phyloP scores from a whole-genome alignment of 768 basidiomycete species.

The Xerocomus brunneocitrinus region DNA sequence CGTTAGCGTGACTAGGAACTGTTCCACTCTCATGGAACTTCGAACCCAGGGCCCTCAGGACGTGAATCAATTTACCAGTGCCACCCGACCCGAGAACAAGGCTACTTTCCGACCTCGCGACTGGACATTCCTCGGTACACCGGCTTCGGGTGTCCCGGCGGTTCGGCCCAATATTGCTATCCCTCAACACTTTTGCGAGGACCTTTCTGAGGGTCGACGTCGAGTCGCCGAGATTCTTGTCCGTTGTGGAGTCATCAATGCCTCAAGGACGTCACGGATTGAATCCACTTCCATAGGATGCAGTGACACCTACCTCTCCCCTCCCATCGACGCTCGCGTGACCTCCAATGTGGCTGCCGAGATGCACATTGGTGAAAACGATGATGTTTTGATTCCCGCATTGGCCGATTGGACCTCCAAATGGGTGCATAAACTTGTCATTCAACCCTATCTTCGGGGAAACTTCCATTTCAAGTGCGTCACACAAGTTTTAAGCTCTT shows the following conservation, averaged over 20 bases:
- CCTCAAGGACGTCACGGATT: neutral
- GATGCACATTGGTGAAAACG: neutral
- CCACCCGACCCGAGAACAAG: neutral
- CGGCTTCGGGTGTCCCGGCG: neutral
- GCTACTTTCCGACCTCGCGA: neutral
- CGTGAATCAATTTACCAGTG: neutral
- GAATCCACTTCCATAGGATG: neutral
- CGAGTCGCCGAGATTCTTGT: conserved; percentile 18
- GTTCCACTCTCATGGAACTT: conserved; percentile 4
- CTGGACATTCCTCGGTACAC: conserved; percentile 4
- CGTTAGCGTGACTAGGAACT: neutral
- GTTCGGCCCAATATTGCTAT: neutral
- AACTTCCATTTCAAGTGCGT: conserved; percentile 22
- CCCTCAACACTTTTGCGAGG: neutral
- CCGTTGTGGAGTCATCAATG: conserved; percentile 17
- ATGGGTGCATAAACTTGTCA: conserved; percentile 23
- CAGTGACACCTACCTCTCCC: neutral
- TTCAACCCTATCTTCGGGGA: conserved; percentile 18
- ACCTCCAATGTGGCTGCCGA: neutral
- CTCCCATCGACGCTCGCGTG: neutral
- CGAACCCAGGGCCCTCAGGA: neutral
- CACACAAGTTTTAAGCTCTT: neutral
- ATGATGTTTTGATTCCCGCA: conserved; percentile 5
- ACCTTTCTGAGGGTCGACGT: conserved; percentile 16
- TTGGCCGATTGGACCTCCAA: conserved; percentile 25